A percentile compares a stretch with the other conserved stretches of the same genome.
These are phyloP conservation scores for Yamadazyma atlantica DNA, from an alignment of 1,139 yeast species.

Conservation along the genomic window DNA sequence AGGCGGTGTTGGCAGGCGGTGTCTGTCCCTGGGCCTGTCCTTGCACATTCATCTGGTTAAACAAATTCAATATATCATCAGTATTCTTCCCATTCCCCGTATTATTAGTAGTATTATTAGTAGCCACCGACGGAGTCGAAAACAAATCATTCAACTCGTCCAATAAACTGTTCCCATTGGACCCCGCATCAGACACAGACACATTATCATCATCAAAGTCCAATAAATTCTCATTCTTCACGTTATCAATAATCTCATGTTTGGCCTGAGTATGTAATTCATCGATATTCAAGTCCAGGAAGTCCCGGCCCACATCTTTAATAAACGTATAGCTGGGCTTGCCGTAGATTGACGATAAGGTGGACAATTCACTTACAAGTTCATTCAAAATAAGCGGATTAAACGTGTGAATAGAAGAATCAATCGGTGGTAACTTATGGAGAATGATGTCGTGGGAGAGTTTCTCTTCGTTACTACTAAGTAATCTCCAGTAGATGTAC, in stretches of 20 bases:
- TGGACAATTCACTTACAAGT: conserved; percentile 73
- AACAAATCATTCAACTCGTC: conserved; percentile 73
- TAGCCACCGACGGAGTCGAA: conserved; percentile 2
- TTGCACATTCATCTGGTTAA: conserved; percentile 27
- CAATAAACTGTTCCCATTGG: conserved; percentile 34
- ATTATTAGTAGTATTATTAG: conserved; percentile 20
- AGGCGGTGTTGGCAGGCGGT: too few species aligned
- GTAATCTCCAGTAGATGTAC: conserved; percentile 88
- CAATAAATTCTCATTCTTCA: conserved; percentile 77
- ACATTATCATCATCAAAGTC: conserved; percentile 67
- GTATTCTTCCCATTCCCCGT: conserved; percentile 29
- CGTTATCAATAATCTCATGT: conserved; percentile 66
- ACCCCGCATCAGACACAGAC: conserved; percentile 7
- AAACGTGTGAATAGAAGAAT: conserved; percentile 69
- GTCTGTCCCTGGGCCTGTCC: conserved; percentile 5
- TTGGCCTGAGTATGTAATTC: conserved; percentile 79
- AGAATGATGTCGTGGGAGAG: conserved; percentile 53
- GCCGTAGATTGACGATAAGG: conserved; percentile 86
- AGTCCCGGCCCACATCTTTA: conserved; percentile 28
- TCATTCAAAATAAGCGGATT: conserved; percentile 68
- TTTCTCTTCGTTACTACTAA: conserved; percentile 53
- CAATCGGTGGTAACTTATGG: conserved; percentile 67
- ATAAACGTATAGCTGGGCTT: conserved; percentile 75
- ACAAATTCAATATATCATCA: conserved; percentile 46
- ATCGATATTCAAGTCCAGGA: conserved; percentile 53